phyloP scores from a whole-genome alignment of 257 asterid genomes.

The Primulina tabacum region DNA sequence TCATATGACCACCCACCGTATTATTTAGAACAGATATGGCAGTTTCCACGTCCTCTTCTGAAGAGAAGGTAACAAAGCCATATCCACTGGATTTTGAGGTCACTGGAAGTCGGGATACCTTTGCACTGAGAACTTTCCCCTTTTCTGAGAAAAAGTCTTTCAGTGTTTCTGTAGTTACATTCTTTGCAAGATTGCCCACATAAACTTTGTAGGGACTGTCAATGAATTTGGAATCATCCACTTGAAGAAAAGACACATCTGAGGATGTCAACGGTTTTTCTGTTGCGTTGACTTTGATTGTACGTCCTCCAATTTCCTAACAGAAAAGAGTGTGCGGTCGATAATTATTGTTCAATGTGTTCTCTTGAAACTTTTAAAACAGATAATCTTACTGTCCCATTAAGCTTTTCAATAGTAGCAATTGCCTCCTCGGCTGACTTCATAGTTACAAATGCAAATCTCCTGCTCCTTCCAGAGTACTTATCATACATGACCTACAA shows the following conservation, averaged over 20 bases:
- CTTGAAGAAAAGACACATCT: constrained; percentile 45
- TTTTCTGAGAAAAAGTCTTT: constrained; percentile 64
- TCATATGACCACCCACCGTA: constrained; percentile 35
- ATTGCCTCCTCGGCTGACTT: constrained; percentile 73
- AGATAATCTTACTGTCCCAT: constrained; percentile 64
- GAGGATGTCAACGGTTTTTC: constrained; percentile 64
- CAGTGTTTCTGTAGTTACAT: constrained; percentile 60
- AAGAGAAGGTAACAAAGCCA: constrained; percentile 81
- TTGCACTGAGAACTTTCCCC: constrained; percentile 73
- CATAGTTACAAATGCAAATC: constrained; percentile 90
- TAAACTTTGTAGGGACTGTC: constrained; percentile 90
- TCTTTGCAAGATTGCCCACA: constrained; percentile 87
- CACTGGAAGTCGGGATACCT: constrained; percentile 80
- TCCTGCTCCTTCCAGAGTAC: constrained; percentile 81
- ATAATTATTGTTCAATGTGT: background rate
- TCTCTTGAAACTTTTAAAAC: background rate
- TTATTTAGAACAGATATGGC: constrained; percentile 74
- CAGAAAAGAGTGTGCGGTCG: background rate
- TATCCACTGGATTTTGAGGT: constrained; percentile 88
- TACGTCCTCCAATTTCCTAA: constrained; percentile 86
- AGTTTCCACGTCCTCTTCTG: constrained; percentile 87
- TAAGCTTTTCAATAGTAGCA: constrained; percentile 68
- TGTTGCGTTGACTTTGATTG: constrained; percentile 76
- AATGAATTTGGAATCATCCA: constrained; percentile 68
- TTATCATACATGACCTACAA: constrained; percentile 87